These are phyloP conservation scores for Trifolium dubium DNA, from an alignment of 306 rosid species.

Conservation along the genomic window DNA sequence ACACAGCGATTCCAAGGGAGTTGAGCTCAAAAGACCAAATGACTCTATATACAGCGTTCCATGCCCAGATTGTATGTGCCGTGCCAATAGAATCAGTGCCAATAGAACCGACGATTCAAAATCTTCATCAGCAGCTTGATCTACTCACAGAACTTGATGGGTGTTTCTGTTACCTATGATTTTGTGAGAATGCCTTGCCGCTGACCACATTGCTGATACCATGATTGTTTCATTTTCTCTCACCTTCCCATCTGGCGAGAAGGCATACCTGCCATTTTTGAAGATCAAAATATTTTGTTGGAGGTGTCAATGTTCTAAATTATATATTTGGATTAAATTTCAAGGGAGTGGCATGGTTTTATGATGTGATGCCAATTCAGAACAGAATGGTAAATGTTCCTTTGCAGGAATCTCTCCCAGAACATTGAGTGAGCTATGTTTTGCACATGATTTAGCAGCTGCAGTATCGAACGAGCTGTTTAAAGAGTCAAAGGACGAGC, in stretches of 20 bases:
- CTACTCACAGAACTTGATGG: slow-evolving; percentile 44
- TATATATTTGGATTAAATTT: slow-evolving; percentile 54
- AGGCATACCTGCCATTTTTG: slow-evolving; percentile 60
- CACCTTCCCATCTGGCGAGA: slow-evolving; percentile 49
- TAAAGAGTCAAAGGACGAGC: slow-evolving; percentile 32
- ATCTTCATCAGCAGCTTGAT: slow-evolving; percentile 63
- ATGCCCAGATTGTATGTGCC: slow-evolving; percentile 99
- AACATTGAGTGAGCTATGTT: slow-evolving; percentile 42
- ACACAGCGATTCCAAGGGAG: slow-evolving; percentile 93
- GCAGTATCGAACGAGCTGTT: slow-evolving; percentile 39
- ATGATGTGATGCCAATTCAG: slow-evolving; percentile 51
- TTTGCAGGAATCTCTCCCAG: slow-evolving; percentile 44
- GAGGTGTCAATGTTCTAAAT: slow-evolving; percentile 57
- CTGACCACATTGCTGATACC: slow-evolving; percentile 54
- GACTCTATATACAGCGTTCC: slow-evolving; percentile 95
- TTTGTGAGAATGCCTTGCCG: slow-evolving; percentile 57
- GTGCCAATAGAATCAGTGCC: slow-evolving; percentile 65
- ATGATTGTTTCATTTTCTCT: slow-evolving; percentile 73
- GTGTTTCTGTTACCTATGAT: slow-evolving; percentile 48
- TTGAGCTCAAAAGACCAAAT: slow-evolving; percentile 83
- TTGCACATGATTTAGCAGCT: slow-evolving; percentile 32
- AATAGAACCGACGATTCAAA: slow-evolving; percentile 66
- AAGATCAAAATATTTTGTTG: slow-evolving; percentile 57
- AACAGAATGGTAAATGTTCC: slow-evolving; percentile 46
- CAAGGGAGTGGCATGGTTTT: slow-evolving; percentile 52